Base-by-base conservation (phyloP, 495 filamentous ascomycete species). In the Staphylotrichum tortipilum region DNA sequence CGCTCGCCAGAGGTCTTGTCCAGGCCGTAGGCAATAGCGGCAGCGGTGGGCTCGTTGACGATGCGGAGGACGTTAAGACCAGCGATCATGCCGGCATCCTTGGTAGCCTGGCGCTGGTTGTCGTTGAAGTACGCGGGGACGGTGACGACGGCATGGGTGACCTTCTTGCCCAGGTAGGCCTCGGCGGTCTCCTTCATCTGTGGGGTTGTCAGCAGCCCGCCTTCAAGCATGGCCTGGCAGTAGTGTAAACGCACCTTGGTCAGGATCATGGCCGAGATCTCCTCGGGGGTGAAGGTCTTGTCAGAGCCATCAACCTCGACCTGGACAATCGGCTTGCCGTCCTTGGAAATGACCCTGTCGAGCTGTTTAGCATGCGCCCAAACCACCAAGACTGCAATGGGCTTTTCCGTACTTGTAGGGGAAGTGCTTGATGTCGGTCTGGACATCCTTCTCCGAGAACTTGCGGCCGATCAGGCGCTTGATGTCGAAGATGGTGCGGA, bases 51-150 rank as follows among this genome's bases (percentile, higher is more conserved):
- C 68, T 92, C 87, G 71, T 97, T 97, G 70, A 97, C 91, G 56
- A 97, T 91, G 74, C 91, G 90, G 63, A 97, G 84, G 56, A 96
- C 89, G 69, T 95, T 97, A 54, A 97, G 82, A 57, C 91, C 91
- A 60, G 91, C 86, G 56, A 97, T 95, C 57, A 78, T 80, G 71
- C 91, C 91, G 53, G 91, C 91, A 68, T 97, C 91, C 81, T 97
- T 97, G 70, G 91, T 97, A 52, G 91, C 89, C 75, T 95, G 91
- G 67, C 91, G 78, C 73, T 97, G 91, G 73, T 90, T 91, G 75
- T 97, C 91, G 77, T 95, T 97, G 86, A 97, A 97, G 76, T 97
- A 97, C 70, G 91, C 91, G 48, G 91, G 91, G 41, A 97, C 91
- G 51, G 91, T 97, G 55, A 97, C 88, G 62, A 97, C 91, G 56